Evolutionary conservation across 441 rosid species (phyloP).

Genomic region (Omphalea diandra): DNA sequence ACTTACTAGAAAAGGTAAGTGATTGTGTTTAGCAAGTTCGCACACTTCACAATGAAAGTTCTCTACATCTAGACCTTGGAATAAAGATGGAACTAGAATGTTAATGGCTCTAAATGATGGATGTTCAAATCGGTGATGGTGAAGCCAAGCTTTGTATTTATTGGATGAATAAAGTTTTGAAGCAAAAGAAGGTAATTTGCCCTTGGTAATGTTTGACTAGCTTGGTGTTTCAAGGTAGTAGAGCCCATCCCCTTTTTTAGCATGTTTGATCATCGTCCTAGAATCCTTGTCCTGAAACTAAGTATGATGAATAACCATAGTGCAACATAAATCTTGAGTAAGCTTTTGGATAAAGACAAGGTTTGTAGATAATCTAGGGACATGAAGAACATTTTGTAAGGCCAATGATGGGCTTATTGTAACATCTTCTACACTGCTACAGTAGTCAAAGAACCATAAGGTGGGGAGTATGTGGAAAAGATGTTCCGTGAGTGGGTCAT

Average conservation of each 20-base stretch:
- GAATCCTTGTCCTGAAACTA: conserved; percentile 1
- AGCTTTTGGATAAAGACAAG: not conserved
- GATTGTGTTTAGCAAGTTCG: not conserved
- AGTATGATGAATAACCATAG: not conserved
- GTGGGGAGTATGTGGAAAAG: not conserved
- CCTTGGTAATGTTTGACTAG: not conserved
- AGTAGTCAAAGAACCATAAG: not conserved
- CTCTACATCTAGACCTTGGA: not conserved
- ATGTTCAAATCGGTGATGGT: not conserved
- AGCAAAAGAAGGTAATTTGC: not conserved
- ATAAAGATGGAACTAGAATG: not conserved
- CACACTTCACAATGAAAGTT: not conserved
- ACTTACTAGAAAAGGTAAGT: not conserved
- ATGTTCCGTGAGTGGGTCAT: not conserved
- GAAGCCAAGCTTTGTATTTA: not conserved
- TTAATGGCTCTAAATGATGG: not conserved
- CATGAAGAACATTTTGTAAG: conserved; percentile 6
- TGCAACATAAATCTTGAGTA: not conserved
- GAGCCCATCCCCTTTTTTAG: conserved; percentile 4
- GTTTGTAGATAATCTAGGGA: not conserved
- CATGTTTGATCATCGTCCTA: conserved; percentile 11
- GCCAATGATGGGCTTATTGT: not conserved
- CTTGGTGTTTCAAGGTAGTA: conserved; percentile 9
- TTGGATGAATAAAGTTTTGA: not conserved
- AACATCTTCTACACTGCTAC: not conserved